These are phyloP conservation scores for Boechera retrofracta DNA, from an alignment of 345 rosid species.

Conservation along the genomic window DNA sequence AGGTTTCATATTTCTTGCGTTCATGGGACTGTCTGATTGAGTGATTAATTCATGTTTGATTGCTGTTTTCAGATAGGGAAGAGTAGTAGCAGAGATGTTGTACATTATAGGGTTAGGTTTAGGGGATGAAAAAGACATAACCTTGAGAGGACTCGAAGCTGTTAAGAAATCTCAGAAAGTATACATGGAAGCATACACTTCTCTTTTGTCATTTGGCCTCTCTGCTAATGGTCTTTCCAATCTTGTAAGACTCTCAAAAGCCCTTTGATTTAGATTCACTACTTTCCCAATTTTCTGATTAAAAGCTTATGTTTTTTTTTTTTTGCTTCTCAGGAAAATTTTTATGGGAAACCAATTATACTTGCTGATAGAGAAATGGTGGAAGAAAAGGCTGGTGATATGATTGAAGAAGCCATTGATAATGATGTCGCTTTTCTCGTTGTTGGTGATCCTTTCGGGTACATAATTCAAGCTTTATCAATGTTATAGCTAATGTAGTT, in stretches of 20 bases:
- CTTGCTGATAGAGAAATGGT: constrained; percentile 94
- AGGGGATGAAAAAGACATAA: constrained; percentile 85
- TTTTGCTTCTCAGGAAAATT: constrained; percentile 54
- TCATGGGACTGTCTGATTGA: constrained; percentile 7
- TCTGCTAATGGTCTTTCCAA: constrained; percentile 71
- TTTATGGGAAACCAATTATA: constrained; percentile 68
- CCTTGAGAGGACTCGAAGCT: constrained; percentile 81
- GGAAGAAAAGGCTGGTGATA: constrained; percentile 77
- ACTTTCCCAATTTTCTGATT: neutral
- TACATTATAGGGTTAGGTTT: constrained; percentile 84
- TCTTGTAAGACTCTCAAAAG: constrained; percentile 51
- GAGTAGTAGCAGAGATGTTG: constrained; percentile 60
- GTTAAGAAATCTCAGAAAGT: constrained; percentile 76
- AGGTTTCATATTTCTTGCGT: neutral
- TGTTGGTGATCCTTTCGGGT: constrained; percentile 98
- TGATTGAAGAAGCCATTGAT: constrained; percentile 59
- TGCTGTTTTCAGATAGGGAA: constrained; percentile 1
- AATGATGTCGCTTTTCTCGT: constrained; percentile 82
- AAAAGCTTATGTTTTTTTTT: neutral
- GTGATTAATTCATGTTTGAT: neutral
- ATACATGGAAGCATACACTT: constrained; percentile 93
- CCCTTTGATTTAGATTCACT: neutral
- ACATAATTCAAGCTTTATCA: neutral
- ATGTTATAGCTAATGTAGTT: neutral
- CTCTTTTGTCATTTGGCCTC: constrained; percentile 89